Evolutionary conservation across 78 protist genomes (phyloP).

Genomic region (Protostelium mycophagum): DNA sequence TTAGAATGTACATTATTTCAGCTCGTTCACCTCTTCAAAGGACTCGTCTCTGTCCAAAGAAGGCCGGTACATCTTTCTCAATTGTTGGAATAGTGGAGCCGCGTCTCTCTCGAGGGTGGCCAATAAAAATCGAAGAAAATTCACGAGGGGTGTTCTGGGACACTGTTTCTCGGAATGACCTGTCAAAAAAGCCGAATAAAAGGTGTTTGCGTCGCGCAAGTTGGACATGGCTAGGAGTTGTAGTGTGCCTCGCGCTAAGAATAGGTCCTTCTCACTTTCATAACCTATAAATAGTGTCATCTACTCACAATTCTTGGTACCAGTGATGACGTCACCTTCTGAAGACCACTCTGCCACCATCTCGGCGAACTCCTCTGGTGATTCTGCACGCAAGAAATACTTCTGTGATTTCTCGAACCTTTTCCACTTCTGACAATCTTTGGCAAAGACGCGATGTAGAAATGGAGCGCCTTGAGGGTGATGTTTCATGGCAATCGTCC

Average conservation of each 20-base stretch:
- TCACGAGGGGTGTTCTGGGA: constrained; percentile 25
- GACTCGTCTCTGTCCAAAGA: constrained; percentile 40
- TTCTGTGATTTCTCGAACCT: background rate
- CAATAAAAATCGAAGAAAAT: constrained; percentile 28
- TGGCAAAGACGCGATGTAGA: background rate
- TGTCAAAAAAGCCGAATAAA: background rate
- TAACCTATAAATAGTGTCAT: constrained; percentile 9
- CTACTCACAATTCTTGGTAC: constrained; percentile 6
- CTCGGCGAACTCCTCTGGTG: constrained; percentile 25
- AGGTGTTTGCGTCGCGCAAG: background rate
- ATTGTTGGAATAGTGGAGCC: constrained; percentile 42
- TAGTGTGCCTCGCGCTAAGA: constrained; percentile 33
- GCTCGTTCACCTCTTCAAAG: constrained; percentile 19
- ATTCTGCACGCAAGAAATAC: background rate
- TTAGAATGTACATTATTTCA: background rate
- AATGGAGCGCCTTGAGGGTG: background rate
- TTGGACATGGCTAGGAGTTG: background rate
- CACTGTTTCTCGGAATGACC: background rate
- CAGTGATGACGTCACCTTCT: constrained; percentile 19
- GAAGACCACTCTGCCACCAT: constrained; percentile 29
- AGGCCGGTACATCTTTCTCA: constrained; percentile 30
- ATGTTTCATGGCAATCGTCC: background rate
- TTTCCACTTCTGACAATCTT: constrained; percentile 29
- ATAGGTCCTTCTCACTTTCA: constrained; percentile 30
- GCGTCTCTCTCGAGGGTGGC: constrained; percentile 53